Conservation (phyloP, 2,329 filamentous ascomycete species). For the Diatrype stigma region DNA sequence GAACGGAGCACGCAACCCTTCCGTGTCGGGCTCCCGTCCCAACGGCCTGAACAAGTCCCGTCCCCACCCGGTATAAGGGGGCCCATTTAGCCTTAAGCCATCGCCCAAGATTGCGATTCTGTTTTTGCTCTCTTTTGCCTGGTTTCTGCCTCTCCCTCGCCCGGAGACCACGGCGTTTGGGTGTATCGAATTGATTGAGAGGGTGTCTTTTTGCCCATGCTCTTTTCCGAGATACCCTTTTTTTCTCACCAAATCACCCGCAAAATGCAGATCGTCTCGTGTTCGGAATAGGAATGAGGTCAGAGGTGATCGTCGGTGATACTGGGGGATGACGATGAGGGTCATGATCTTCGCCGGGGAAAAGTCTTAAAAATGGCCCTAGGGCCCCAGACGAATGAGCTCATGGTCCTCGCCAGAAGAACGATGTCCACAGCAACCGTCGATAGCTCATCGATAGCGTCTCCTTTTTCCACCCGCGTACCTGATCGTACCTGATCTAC, state of each 20-base stretch:
- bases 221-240: no score
- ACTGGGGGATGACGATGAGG: not conserved
- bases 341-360: not conserved
- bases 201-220: not conserved
- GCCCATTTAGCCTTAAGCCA: constrained; percentile 9
- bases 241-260: no score
- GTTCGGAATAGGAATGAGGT: not conserved
- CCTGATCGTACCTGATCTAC: not conserved
- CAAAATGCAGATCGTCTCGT: not conserved
- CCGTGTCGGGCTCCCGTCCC: not conserved
- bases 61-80: not conserved
- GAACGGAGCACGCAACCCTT: not conserved
- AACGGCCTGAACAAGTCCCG: not conserved
- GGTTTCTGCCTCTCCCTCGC: constrained; percentile 6
- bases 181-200: not conserved
- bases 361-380: not conserved
- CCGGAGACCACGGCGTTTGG: no score
- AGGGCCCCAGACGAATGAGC: not conserved
- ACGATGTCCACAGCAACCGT: not conserved
- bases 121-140: constrained; percentile 4
- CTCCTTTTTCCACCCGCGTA: not conserved
- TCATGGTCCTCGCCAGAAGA: not conserved
- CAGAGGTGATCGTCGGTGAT: not conserved
- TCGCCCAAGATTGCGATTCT: constrained; percentile 5
- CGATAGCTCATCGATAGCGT: not conserved